Base-by-base conservation (phyloP, 257 asterid genomes). In the Solanum tarapatanum region DNA sequence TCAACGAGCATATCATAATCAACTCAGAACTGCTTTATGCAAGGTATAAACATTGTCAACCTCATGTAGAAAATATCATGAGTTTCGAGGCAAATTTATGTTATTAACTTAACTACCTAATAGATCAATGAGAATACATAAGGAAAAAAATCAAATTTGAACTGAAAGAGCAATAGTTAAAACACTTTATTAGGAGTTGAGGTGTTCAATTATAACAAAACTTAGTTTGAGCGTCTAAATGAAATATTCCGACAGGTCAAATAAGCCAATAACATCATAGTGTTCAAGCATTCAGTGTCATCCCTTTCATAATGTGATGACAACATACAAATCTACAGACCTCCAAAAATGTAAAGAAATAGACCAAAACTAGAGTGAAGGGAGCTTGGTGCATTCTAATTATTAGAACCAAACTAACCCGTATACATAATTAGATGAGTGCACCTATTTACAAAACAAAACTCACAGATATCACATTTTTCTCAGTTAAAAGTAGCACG, bases 71-170 rank as follows among this genome's bases (percentile, higher is more conserved):
- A 48, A 14, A 48, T 14, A 14, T 48, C 60, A 48, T 2, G 60
- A 48, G 60, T 48, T 48, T 48, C 17, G 3, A 48, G 60, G 21
- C 21, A 48, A 48, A 48, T 48, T 48, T 48, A 48, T 48, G 21
- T 5, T 48, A 14, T 48, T 48, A 48, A 48, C 58, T 48, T 48
- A 48, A 14, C 58, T 48, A 48, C 58, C 21, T 48, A 48, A 48
- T 48, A 48, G 58, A 48, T 48, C 21, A 48, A 48, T 48, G 58
- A 48, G 21, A 48, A 48, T 48, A 14, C 58, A 48, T 5, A 2
- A 0, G 60, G 19, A 0, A 0, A 0, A 2, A 2, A 14, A 14
- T 48, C 21, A 48, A 48, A 48, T 16, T 48, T 14, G 60, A 48
- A 45, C 58, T 45, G 19, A 45, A 45, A 45, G 58, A 45, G 58